Conservation (phyloP, 1,139 yeast species). For the Groenewaldozyma auringiensis region DNA sequence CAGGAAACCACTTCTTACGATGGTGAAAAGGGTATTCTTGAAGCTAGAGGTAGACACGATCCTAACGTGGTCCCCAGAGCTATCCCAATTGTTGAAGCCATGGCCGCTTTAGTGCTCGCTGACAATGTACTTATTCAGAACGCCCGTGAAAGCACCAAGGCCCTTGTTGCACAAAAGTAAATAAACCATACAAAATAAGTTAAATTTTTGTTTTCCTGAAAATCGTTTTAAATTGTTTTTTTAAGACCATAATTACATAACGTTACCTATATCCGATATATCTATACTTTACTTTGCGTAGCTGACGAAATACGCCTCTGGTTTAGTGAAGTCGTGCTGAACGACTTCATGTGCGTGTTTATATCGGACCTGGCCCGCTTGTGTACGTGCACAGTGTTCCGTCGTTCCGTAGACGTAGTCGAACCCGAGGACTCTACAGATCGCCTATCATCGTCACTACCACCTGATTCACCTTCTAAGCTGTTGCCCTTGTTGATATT, state of each 20-base stretch:
- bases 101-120: constrained; percentile 89
- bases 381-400: constrained; percentile 7
- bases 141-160: constrained; percentile 56
- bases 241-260: too few species aligned
- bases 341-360: constrained; percentile 7
- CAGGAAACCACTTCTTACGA: constrained; percentile 83
- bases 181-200: constrained; percentile 4
- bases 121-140: constrained; percentile 82
- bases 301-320: not conserved
- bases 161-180: constrained; percentile 11
- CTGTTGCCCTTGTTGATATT: not conserved
- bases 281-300: not conserved
- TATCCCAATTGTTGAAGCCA: constrained; percentile 95
- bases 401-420: not conserved
- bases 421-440: constrained; percentile 1
- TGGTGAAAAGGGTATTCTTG: constrained; percentile 77
- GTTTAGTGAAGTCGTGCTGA: not conserved
- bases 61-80: constrained; percentile 99
- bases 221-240: too few species aligned
- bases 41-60: constrained; percentile 97
- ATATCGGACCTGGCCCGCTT: constrained; percentile 21
- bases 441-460: not conserved
- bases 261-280: too few species aligned
- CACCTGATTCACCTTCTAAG: too few species aligned
- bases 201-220: too few species aligned